Evolutionary conservation across 1,284 basidiomycete species (phyloP), one percentile per base, ranked within the genome.

Genomic region (Wallemia ichthyophaga): DNA sequence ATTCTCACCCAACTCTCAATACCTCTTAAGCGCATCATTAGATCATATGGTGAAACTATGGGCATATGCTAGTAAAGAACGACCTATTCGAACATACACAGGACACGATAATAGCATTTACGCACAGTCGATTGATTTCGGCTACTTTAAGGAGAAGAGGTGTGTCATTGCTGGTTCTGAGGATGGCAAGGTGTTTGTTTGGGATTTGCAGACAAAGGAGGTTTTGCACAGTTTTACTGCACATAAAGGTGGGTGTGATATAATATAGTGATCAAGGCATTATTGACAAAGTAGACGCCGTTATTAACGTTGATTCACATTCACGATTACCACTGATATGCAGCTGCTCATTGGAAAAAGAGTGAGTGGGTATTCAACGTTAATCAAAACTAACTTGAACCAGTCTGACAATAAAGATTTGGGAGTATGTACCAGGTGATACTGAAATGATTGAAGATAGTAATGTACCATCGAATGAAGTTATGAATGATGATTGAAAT

Each of bases 31-130:
- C 1, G 80, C 85, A 0, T 89, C 89, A 2, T 81, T 96, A 65
- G 91, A 96, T 67, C 89, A 84, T 3, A 86, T 84, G 0, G 80
- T 96, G 60, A 78, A 94, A 1, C 73, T 99, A 24, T 96, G 94
- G 89, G 85, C 92, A 67, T 85, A 85, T 63, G 83, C 87, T 62
- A 82, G 80, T n/a, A 83, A 84, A 13, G 82, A 83, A 62, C 86
- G 88, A 62, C 79, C 95, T 17, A 48, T 48, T 56, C 96, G 96
- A 72, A 92, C 89, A 1, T 91, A 89, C 66, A 78, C 75, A 0
- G 85, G 84, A 0, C 87, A 92, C 66, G 73, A 71, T 2, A 91
- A 89, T 68, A 75, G 79, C 33, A 86, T 84, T 31, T 87, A 80
- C 64, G 82, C 68, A 71, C 82, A 26, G 74, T 76, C 60, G 73